A percentile compares a stretch with the other conserved stretches of the same genome.
phyloP scores from a whole-genome alignment of 192 early-diverging fungal genomes.

The Funneliformis mosseae region DNA sequence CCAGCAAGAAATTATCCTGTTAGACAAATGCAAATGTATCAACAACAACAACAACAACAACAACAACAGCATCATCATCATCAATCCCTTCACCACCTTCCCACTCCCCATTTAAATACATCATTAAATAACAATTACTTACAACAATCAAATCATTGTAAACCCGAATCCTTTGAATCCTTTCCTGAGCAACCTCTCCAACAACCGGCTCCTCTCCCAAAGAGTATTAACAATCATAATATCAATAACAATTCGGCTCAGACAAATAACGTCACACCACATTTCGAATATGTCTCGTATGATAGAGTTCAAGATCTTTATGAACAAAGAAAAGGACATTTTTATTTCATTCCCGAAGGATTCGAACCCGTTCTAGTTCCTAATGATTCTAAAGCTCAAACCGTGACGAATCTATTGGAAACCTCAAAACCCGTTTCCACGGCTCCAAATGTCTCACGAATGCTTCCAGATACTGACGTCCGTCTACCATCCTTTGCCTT shows the following conservation, averaged over 20 bases:
- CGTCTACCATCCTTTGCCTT: conserved; percentile 15
- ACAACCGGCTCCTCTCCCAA: background rate
- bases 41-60: too few relatives aligned
- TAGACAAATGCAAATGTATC: too few relatives aligned
- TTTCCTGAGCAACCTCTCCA: background rate
- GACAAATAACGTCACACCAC: background rate
- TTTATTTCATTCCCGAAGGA: conserved; percentile 26
- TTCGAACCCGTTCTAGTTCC: conserved; percentile 26
- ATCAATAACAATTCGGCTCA: background rate
- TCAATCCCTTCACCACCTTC: background rate
- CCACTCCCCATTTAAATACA: background rate
- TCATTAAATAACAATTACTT: background rate
- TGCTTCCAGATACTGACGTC: conserved; percentile 24
- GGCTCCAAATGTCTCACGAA: conserved; percentile 12
- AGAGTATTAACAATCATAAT: background rate
- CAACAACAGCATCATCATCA: background rate
- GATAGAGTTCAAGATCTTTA: conserved; percentile 30
- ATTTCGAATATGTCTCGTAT: conserved; percentile 27
- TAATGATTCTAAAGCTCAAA: conserved; percentile 20
- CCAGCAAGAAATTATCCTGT: too few relatives aligned
- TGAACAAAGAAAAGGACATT: conserved; percentile 25
- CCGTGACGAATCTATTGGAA: conserved; percentile 24
- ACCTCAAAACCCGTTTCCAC: background rate
- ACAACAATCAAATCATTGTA: background rate
- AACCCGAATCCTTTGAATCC: background rate